These are phyloP conservation scores for Neospora caninum DNA, from an alignment of 169 alveolate genomes.

Conservation along the genomic window DNA sequence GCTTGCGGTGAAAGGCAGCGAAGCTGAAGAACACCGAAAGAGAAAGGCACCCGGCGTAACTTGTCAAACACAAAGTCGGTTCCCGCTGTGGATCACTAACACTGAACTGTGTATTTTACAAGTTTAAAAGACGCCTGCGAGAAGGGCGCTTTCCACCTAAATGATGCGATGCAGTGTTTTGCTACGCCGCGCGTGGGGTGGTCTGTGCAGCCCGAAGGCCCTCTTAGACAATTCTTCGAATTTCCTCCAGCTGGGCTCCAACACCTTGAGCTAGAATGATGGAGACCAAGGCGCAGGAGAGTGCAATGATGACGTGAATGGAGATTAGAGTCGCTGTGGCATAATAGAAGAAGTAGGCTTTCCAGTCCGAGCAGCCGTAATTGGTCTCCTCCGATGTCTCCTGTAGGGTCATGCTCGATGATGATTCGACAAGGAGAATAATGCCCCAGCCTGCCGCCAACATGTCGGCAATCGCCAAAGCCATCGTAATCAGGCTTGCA, in stretches of 20 bases:
- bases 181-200: too few species aligned
- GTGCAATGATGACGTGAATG: constrained; percentile 58
- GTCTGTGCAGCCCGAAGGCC: too few species aligned
- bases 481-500: constrained; percentile 61
- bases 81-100: too few species aligned
- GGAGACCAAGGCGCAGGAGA: constrained; percentile 57
- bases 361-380: constrained; percentile 35
- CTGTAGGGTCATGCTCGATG: constrained; percentile 19
- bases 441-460: constrained; percentile 66
- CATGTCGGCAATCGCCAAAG: constrained; percentile 61
- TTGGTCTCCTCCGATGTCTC: not conserved
- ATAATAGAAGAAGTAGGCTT: constrained; percentile 49
- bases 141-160: too few species aligned
- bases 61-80: too few species aligned
- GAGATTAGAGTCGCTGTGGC: constrained; percentile 53
- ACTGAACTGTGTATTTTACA: too few species aligned
- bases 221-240: constrained; percentile 44
- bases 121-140: too few species aligned
- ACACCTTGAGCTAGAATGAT: constrained; percentile 53
- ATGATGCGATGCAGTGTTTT: too few species aligned
- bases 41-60: too few species aligned
- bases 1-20: too few species aligned
- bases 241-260: constrained; percentile 47
- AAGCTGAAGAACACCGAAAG: too few species aligned
- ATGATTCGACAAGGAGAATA: constrained; percentile 32